These are phyloP conservation scores for Nymphaea thermarum DNA, from an alignment of 164 flowering plant genomes.

Conservation along the genomic window DNA sequence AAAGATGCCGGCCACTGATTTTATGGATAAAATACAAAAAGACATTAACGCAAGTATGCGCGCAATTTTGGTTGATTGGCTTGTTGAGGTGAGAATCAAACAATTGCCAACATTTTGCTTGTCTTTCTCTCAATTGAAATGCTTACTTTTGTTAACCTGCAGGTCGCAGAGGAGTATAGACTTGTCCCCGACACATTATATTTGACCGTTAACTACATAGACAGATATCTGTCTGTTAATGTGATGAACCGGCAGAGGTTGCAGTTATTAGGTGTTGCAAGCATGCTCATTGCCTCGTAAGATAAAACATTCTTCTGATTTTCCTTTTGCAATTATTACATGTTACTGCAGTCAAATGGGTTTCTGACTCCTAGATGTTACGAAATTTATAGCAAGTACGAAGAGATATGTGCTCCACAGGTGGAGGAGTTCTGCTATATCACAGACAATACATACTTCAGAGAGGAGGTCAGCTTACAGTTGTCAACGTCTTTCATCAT, in stretches of 20 bases:
- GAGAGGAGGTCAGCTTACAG: slow-evolving; percentile 58
- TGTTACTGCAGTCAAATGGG: neutral
- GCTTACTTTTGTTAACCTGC: slow-evolving; percentile 5
- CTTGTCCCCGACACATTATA: slow-evolving; percentile 91
- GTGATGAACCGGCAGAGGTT: slow-evolving; percentile 60
- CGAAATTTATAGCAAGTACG: slow-evolving; percentile 62
- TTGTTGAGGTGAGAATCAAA: slow-evolving; percentile 61
- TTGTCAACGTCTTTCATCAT: neutral
- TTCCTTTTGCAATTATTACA: neutral
- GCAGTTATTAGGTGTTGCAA: slow-evolving; percentile 90
- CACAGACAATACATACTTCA: slow-evolving; percentile 89
- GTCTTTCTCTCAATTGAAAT: neutral
- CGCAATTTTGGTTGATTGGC: slow-evolving; percentile 89
- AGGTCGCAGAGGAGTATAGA: slow-evolving; percentile 97
- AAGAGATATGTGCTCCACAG: slow-evolving; percentile 97
- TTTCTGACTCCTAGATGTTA: neutral
- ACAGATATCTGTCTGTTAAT: slow-evolving; percentile 90
- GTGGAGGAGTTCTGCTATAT: slow-evolving; percentile 98
- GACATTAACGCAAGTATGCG: slow-evolving; percentile 92
- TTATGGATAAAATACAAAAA: slow-evolving; percentile 80
- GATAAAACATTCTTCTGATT: slow-evolving; percentile 8
- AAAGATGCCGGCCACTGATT: slow-evolving; percentile 81
- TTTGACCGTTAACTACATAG: slow-evolving; percentile 87
- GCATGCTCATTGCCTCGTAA: slow-evolving; percentile 99
- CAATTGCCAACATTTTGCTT: neutral